phyloP scores from a whole-genome alignment of 345 rosid genomes.

The Excoecaria agallocha region DNA sequence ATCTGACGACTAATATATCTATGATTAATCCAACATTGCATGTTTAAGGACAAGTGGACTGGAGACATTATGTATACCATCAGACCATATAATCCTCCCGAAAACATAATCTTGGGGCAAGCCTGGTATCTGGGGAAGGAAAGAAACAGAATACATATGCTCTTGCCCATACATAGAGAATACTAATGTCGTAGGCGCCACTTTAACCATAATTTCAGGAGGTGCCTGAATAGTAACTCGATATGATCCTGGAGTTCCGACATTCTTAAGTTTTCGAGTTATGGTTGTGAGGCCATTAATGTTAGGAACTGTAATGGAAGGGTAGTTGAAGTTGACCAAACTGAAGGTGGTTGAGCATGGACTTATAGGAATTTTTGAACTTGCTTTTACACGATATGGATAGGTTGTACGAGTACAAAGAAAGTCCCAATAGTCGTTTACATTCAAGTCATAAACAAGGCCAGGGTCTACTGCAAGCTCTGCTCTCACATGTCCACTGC shows the following conservation, averaged over 20 bases:
- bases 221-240: constrained; percentile 27
- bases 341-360: background rate
- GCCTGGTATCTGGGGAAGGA: background rate
- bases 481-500: constrained; percentile 49
- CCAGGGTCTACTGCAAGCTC: constrained; percentile 51
- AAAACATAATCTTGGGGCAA: constrained; percentile 19
- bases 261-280: constrained; percentile 44
- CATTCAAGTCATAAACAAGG: constrained; percentile 42
- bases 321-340: constrained; percentile 46
- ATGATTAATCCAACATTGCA: no score
- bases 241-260: constrained; percentile 43
- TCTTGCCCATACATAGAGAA: no score
- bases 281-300: constrained; percentile 22
- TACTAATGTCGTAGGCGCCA: constrained; percentile 24
- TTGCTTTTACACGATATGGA: no score
- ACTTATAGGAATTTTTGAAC: no score
- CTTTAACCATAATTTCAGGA: constrained; percentile 24
- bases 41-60: constrained; percentile 34
- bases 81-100: constrained; percentile 48
- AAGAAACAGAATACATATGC: no score
- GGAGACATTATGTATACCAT: constrained; percentile 46
- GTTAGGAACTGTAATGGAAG: constrained; percentile 40
- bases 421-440: constrained; percentile 40
- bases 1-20: no score
- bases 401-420: constrained; percentile 36